These are phyloP conservation scores for Aspergillus sp. DNA, from an alignment of 2,329 filamentous ascomycete species.

Conservation along the genomic window DNA sequence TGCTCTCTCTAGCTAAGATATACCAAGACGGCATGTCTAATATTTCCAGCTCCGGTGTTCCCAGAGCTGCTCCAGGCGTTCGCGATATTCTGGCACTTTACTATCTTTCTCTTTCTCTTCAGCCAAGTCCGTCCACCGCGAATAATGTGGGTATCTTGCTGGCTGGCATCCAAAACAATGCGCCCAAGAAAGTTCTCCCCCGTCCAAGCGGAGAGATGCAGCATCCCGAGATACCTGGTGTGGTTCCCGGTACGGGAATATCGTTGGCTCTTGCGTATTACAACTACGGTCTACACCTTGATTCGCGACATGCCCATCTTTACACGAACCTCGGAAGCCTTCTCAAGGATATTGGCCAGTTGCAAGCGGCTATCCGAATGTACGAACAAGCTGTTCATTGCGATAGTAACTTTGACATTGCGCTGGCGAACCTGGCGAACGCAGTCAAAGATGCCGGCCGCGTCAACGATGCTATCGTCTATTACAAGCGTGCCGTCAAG, in stretches of 20 bases:
- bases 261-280: constrained; percentile 90
- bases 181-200: constrained; percentile 42
- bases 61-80: constrained; percentile 71
- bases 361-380: constrained; percentile 91
- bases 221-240: constrained; percentile 67
- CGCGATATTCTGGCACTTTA: constrained; percentile 93
- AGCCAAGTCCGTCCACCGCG: constrained; percentile 93
- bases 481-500: constrained; percentile 85
- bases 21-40: constrained; percentile 94
- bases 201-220: constrained; percentile 40
- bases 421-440: constrained; percentile 92
- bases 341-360: constrained; percentile 92
- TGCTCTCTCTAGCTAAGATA: constrained; percentile 94
- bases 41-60: constrained; percentile 57
- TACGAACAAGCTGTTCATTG: constrained; percentile 92
- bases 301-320: constrained; percentile 87
- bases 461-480: constrained; percentile 86
- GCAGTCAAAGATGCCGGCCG: constrained; percentile 95
- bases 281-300: constrained; percentile 85
- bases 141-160: constrained; percentile 97
- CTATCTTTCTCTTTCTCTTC: constrained; percentile 89
- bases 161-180: constrained; percentile 82
- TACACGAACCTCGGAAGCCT: constrained; percentile 96
- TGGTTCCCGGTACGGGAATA: constrained; percentile 81
- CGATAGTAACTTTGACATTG: constrained; percentile 94